A percentile compares a stretch with the other conserved stretches of the same genome.
phyloP scores from a whole-genome alignment of 2,329 filamentous ascomycete species.

The Talaromyces sp. region DNA sequence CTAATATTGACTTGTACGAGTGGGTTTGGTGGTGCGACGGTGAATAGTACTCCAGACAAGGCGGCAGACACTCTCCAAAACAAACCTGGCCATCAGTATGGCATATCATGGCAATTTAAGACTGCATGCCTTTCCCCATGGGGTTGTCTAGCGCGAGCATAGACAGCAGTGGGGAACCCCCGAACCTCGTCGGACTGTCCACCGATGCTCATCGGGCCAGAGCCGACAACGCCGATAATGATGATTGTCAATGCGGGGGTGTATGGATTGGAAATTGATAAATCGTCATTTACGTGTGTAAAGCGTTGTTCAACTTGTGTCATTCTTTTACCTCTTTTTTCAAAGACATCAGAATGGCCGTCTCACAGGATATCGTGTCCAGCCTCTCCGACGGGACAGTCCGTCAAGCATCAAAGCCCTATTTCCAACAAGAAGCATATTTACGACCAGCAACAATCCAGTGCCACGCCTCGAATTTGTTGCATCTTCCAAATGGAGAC shows the following conservation, averaged over 20 bases:
- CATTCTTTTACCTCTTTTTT: neutral
- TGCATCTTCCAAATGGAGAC: conserved; percentile 37
- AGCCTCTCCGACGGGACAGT: neutral
- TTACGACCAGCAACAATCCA: conserved; percentile 40
- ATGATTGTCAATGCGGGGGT: neutral
- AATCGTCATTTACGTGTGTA: neutral
- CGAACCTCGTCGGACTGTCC: neutral
- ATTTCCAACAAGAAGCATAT: conserved; percentile 14
- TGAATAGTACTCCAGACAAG: neutral
- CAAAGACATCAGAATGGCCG: neutral
- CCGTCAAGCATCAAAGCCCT: conserved; percentile 2
- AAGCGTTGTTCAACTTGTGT: neutral
- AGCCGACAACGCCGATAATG: neutral
- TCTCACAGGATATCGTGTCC: conserved; percentile 6
- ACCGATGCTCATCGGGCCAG: neutral
- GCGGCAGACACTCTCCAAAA: neutral
- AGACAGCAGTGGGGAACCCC: neutral
- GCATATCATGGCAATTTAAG: conserved; percentile 1
- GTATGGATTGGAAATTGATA: neutral
- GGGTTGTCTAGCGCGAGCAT: neutral
- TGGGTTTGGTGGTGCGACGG: neutral
- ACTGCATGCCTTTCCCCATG: neutral
- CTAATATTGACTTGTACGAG: neutral
- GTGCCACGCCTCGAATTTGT: conserved; percentile 44
- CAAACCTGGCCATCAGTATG: neutral